Conservation (phyloP, 768 basidiomycete genomes). For the Amanita pallidorosea region DNA sequence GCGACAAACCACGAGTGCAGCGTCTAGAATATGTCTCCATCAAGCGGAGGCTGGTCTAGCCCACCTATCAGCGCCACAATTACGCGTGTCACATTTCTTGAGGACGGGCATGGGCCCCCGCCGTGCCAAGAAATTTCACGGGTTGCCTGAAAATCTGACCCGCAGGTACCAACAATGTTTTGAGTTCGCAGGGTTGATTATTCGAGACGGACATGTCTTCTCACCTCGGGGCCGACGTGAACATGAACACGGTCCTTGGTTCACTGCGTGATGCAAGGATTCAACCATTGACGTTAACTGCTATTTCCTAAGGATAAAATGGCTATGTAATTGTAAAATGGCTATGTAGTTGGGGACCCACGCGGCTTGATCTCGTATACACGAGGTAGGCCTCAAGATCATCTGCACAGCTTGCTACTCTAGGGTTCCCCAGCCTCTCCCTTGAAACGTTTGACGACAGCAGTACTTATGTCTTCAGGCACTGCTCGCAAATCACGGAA, state of each 20-base stretch:
- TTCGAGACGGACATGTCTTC: background rate
- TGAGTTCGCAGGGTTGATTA: background rate
- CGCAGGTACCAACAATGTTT: constrained; percentile 3
- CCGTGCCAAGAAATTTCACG: background rate
- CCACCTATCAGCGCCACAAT: background rate
- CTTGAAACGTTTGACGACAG: background rate
- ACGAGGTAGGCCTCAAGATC: background rate
- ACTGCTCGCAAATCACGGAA: constrained; percentile 4
- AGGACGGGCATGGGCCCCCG: background rate
- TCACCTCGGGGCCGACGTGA: background rate
- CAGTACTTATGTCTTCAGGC: constrained; percentile 2
- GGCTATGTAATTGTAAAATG: no score
- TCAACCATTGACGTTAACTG: background rate
- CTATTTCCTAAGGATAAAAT: background rate
- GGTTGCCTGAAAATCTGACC: background rate
- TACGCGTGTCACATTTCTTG: background rate
- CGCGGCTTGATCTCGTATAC: background rate
- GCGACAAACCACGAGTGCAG: no score
- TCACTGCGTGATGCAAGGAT: background rate
- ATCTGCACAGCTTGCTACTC: background rate
- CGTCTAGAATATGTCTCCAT: background rate
- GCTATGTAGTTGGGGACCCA: background rate
- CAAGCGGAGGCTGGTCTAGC: background rate
- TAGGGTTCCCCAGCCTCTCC: background rate
- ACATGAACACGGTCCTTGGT: background rate